Percentiles rank a stretch among this genome's conserved stretches.
Evolutionary conservation across 2,329 filamentous ascomycete species (phyloP).

Genomic region (Xylaria sp.): DNA sequence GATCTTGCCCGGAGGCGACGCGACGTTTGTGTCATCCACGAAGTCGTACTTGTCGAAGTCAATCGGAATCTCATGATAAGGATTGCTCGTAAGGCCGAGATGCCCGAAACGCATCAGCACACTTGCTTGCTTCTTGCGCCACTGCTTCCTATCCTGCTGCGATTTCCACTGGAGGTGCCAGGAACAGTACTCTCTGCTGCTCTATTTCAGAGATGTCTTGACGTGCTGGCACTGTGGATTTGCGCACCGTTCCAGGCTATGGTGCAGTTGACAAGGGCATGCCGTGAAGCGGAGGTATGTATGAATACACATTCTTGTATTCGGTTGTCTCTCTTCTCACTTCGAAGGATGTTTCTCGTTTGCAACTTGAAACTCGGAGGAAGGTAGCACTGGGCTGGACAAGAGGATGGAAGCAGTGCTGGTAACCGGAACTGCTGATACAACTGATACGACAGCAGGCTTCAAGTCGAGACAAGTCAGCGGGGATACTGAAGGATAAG

Average conservation of each 20-base stretch:
- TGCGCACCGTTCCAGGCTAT: conserved; percentile 21
- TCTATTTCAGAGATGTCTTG: conserved; percentile 16
- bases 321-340: not conserved
- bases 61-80: conserved; percentile 14
- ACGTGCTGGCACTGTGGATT: conserved; percentile 20
- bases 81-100: not conserved
- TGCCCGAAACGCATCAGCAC: not conserved
- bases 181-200: conserved; percentile 22
- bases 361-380: no score
- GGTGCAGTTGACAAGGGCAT: conserved; percentile 26
- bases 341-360: not conserved
- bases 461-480: not conserved
- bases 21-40: not conserved
- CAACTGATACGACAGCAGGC: not conserved
- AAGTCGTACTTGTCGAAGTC: conserved; percentile 15
- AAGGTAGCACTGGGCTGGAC: no score
- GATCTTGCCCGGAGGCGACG: no score
- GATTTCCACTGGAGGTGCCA: conserved; percentile 14
- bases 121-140: not conserved
- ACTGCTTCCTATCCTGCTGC: not conserved
- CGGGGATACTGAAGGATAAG: not conserved
- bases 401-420: no score
- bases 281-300: conserved; percentile 19
- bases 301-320: conserved; percentile 22
- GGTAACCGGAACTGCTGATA: not conserved